Percentiles rank a stretch among this genome's conserved stretches.
Conservation (phyloP, 352 stramenopile species). For the Aphanomyces euteiches region DNA sequence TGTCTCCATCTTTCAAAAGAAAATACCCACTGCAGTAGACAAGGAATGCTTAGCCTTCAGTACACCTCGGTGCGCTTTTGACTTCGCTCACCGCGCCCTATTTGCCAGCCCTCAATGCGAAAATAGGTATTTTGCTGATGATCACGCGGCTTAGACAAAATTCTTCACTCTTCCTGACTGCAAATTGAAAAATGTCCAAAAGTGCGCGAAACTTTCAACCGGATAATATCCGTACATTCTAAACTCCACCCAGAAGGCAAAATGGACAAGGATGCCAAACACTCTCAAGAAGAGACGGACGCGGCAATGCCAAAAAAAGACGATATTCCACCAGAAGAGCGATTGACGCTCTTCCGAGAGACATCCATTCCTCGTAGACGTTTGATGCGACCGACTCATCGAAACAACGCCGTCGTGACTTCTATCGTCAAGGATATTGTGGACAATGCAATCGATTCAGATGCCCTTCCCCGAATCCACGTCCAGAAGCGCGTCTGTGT, state of each 20-base stretch:
- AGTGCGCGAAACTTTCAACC: neutral
- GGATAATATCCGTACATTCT: neutral
- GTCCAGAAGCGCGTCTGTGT: constrained; percentile 7
- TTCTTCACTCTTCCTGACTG: no score
- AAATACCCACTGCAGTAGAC: no score
- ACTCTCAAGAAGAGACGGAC: neutral
- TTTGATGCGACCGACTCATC: neutral
- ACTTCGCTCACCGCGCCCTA: no score
- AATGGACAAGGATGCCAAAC: neutral
- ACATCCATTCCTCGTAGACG: constrained; percentile 8
- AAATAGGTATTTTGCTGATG: no score
- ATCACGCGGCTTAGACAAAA: no score
- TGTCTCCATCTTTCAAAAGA: no score
- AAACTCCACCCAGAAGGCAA: neutral
- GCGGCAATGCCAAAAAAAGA: neutral
- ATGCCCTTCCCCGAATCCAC: neutral
- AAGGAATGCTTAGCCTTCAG: no score
- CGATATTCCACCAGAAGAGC: neutral
- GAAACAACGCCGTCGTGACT: constrained; percentile 1
- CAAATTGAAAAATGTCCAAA: no score
- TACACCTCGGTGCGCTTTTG: no score
- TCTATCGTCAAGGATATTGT: constrained; percentile 14
- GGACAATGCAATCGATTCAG: neutral
- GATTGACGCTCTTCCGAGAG: constrained; percentile 15
- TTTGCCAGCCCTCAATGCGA: no score